These are phyloP conservation scores for Murraya koenigii DNA, from an alignment of 345 rosid genomes.

Conservation along the genomic window DNA sequence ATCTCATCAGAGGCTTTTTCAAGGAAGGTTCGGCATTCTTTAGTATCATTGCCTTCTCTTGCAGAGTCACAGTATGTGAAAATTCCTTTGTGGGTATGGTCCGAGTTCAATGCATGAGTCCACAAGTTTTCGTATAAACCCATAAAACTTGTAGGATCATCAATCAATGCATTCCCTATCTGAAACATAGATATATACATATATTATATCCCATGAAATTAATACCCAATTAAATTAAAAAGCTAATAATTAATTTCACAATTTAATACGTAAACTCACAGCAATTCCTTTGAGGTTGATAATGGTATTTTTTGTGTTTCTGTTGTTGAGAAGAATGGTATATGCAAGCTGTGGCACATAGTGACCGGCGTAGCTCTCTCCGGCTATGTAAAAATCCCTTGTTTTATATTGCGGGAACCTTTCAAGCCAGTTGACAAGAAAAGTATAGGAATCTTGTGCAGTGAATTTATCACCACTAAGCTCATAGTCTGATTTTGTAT, in stretches of 20 bases:
- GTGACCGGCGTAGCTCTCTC: slow-evolving; percentile 55
- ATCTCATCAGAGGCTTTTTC: slow-evolving; percentile 14
- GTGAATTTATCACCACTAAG: slow-evolving; percentile 25
- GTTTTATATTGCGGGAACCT: slow-evolving; percentile 52
- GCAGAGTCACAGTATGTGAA: slow-evolving; percentile 21
- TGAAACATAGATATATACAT: neutral
- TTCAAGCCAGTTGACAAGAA: slow-evolving; percentile 49
- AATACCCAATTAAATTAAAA: no score
- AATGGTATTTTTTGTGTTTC: slow-evolving; percentile 22
- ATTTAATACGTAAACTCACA: neutral
- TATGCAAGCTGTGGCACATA: slow-evolving; percentile 51
- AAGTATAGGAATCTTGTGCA: slow-evolving; percentile 35
- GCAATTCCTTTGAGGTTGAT: slow-evolving; percentile 43
- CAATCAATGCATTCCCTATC: slow-evolving; percentile 49
- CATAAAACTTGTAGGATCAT: slow-evolving; percentile 12
- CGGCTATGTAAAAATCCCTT: slow-evolving; percentile 37
- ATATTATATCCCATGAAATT: no score
- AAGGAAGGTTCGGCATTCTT: slow-evolving; percentile 20
- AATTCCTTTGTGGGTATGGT: slow-evolving; percentile 30
- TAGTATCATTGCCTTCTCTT: slow-evolving; percentile 4
- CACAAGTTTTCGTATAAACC: slow-evolving; percentile 36
- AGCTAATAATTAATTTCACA: no score
- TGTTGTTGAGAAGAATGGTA: slow-evolving; percentile 32
- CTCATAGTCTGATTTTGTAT: slow-evolving; percentile 20
- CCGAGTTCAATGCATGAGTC: slow-evolving; percentile 46